Evolutionary conservation across 1,284 basidiomycete genomes (phyloP), one percentile per base, ranked within the genome.

Genomic region (Mrakiaceae sp.): DNA sequence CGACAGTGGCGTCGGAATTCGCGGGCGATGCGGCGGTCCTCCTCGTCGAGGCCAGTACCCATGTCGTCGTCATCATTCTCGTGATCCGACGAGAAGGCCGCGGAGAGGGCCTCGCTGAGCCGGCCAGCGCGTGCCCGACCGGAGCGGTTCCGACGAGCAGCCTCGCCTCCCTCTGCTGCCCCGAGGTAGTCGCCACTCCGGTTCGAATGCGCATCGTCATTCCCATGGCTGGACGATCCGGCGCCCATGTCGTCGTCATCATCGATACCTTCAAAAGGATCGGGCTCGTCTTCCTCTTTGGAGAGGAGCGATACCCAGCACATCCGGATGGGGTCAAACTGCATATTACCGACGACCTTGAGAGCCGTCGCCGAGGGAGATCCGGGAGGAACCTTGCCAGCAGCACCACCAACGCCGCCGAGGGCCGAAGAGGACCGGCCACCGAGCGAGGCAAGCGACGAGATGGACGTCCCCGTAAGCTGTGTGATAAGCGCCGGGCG

Each of bases 401-500:
- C 27, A 27, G 27, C 1, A 27, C 27, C 27, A 27, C 27, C 27
- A 27, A 27, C 27, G 2, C 12, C 49, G 12, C 5, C 12, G 11
- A 44, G 42, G 9, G 47, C 1, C 11, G 60, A 39, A 49, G 60
- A 16, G 48, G 64, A 53, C 59, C 66, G 55, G 58, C 63, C 14
- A 27, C 44, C 44, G 63, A 52, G n/a, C 4, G 46, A 40, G 47
- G 44, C 59, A 11, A 46, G 62, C 43, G 62, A 64, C 42, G 87
- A 86, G 50, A 87, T 81, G 4, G 85, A 86, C 27, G 87, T 87
- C 49, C 87, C 87, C 9, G 87, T 89, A 64, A 90, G 81, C 70
- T 93, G 91, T 0, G 91, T 90, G 72, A 98, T 98, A 62, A 98
- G 83, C 7, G 94, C 94, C 2, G 95, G 95, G n/a, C 95, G 85